Evolutionary conservation across 208 protist species (phyloP).

Genomic region (Wallacemonas sp.): DNA sequence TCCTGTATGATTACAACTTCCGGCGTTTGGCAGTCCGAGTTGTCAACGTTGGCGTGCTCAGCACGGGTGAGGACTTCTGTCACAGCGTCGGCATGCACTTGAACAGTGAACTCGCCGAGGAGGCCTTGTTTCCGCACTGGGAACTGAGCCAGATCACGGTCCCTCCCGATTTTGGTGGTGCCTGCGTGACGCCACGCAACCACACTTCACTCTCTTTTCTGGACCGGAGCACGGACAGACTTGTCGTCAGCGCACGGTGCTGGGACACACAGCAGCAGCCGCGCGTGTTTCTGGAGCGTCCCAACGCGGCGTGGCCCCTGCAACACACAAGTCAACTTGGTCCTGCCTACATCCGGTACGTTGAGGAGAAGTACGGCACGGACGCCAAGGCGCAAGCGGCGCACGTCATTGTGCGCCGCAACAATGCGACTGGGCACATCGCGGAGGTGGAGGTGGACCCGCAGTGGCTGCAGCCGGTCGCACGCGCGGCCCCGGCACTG

Average conservation of each 20-base stretch:
- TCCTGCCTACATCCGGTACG: constrained; percentile 14
- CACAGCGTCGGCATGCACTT: too few relatives aligned
- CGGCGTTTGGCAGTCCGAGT: too few relatives aligned
- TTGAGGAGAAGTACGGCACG: constrained; percentile 43
- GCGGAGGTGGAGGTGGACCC: constrained; percentile 41
- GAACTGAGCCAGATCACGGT: not conserved
- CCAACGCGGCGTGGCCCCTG: constrained; percentile 34
- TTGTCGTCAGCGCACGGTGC: not conserved
- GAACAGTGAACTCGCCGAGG: too few relatives aligned
- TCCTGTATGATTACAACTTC: too few relatives aligned
- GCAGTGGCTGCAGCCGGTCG: constrained; percentile 2
- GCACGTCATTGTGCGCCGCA: constrained; percentile 42
- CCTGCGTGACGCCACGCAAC: too few relatives aligned
- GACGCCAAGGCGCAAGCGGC: constrained; percentile 18
- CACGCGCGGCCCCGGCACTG: constrained; percentile 18
- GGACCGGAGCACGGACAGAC: not conserved
- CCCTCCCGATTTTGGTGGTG: not conserved
- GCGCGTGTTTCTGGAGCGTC: constrained; percentile 40
- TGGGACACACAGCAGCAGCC: constrained; percentile 5
- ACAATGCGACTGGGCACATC: constrained; percentile 24
- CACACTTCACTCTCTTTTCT: not conserved
- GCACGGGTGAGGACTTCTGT: too few relatives aligned
- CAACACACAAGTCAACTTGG: not conserved
- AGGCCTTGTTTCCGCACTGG: not conserved
- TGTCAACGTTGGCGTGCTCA: too few relatives aligned